These are phyloP conservation scores for Allium cepa DNA, from an alignment of 106 monocot genomes.

Conservation along the genomic window DNA sequence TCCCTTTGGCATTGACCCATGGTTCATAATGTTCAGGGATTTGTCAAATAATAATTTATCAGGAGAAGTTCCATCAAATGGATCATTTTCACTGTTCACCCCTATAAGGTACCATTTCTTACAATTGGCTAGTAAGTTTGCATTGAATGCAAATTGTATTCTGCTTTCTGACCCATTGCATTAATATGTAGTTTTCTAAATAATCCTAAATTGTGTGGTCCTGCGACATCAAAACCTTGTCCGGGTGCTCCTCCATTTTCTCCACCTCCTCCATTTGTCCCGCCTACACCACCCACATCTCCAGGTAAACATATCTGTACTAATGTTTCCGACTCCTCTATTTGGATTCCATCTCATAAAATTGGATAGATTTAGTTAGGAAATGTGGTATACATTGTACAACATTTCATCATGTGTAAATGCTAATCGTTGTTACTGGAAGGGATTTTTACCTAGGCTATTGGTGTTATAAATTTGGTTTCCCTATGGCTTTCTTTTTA, in stretches of 20 bases:
- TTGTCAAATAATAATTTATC: slow-evolving; percentile 52
- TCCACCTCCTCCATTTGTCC: slow-evolving; percentile 36
- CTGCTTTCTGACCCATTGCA: neutral
- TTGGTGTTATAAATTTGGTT: no score
- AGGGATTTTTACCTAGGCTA: no score
- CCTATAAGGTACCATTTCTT: slow-evolving; percentile 43
- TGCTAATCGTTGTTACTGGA: no score
- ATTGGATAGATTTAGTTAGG: no score
- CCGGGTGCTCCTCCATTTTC: slow-evolving; percentile 44
- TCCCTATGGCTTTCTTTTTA: no score
- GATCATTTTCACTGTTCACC: slow-evolving; percentile 62
- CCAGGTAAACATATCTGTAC: slow-evolving; percentile 15
- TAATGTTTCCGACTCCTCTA: no score
- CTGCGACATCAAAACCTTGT: slow-evolving; percentile 27
- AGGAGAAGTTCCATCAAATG: slow-evolving; percentile 50
- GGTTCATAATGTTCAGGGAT: slow-evolving; percentile 38
- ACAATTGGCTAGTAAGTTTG: neutral
- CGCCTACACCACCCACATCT: slow-evolving; percentile 22
- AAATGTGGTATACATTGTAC: no score
- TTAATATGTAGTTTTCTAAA: slow-evolving; percentile 36
- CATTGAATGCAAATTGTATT: no score
- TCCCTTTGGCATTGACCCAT: neutral
- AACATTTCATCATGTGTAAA: no score
- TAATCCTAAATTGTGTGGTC: slow-evolving; percentile 33
- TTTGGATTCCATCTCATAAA: no score